These are phyloP conservation scores for Cornus florida DNA, from an alignment of 148 eudicot species.

Conservation along the genomic window DNA sequence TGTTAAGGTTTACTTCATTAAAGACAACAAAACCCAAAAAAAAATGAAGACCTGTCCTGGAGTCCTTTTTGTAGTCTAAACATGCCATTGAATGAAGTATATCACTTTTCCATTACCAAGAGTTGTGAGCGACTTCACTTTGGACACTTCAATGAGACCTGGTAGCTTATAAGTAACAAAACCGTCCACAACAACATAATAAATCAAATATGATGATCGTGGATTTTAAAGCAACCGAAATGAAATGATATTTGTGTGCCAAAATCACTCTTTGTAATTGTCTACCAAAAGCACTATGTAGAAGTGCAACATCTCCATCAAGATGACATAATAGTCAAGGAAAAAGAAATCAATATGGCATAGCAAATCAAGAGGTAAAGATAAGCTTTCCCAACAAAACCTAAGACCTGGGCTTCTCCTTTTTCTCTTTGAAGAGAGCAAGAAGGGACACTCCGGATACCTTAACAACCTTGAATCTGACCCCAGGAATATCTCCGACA, in stretches of 20 bases:
- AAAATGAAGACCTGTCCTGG: no score
- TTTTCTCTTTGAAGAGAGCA: constrained; percentile 25
- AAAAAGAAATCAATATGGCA: no score
- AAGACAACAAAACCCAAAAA: no score
- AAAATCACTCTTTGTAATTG: background rate
- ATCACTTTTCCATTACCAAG: no score
- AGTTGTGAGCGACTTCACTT: no score
- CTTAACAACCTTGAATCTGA: constrained; percentile 11
- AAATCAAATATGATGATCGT: background rate
- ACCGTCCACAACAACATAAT: background rate
- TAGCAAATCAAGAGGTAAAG: background rate
- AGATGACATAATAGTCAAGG: background rate
- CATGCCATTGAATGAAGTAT: no score
- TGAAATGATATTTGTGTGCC: background rate
- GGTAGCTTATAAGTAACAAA: no score
- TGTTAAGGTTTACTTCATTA: no score
- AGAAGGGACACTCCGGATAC: constrained; percentile 6
- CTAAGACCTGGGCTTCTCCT: constrained; percentile 11
- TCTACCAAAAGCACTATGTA: no score
- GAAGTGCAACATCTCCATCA: background rate
- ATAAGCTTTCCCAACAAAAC: background rate
- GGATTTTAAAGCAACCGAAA: background rate
- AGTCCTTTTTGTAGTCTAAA: no score
- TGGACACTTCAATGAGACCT: no score
- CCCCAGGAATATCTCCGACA: constrained; percentile 15